These are phyloP conservation scores for Trichoderma koningii DNA, from an alignment of 2,329 filamentous ascomycete species.

Conservation along the genomic window DNA sequence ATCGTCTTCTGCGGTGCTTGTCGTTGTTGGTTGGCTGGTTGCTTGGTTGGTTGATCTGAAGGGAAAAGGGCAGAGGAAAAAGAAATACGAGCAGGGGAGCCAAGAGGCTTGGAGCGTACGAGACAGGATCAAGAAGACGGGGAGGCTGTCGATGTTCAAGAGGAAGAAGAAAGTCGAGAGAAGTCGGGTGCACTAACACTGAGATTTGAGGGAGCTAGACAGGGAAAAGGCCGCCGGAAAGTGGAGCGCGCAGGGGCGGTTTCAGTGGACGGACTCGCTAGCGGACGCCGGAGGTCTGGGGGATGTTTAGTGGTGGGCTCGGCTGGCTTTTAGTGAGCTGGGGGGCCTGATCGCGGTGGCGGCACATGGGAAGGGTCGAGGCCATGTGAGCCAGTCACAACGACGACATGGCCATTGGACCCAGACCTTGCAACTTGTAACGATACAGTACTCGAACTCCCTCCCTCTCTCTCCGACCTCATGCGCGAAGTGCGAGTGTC, in stretches of 20 bases:
- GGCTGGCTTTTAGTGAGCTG: background rate
- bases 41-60: background rate
- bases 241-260: constrained; percentile 14
- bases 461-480: too few species aligned
- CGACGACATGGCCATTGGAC: too few species aligned
- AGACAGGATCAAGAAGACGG: background rate
- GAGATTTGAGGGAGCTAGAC: constrained; percentile 6
- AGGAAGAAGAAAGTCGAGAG: too few species aligned
- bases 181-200: background rate
- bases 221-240: constrained; percentile 17
- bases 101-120: background rate
- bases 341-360: constrained; percentile 4
- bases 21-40: background rate
- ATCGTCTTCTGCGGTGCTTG: background rate
- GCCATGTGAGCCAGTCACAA: constrained; percentile 13
- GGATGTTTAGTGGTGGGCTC: background rate
- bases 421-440: too few species aligned
- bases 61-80: background rate
- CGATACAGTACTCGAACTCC: too few species aligned
- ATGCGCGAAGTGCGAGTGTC: too few species aligned
- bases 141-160: too few species aligned
- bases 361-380: background rate
- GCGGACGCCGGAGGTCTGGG: constrained; percentile 4
- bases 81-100: constrained; percentile 1
- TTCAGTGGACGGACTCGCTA: background rate